Evolutionary conservation across 2,329 filamentous ascomycete species (phyloP), one percentile per base, ranked within the genome.

Genomic region (Corynespora cassiicola): DNA sequence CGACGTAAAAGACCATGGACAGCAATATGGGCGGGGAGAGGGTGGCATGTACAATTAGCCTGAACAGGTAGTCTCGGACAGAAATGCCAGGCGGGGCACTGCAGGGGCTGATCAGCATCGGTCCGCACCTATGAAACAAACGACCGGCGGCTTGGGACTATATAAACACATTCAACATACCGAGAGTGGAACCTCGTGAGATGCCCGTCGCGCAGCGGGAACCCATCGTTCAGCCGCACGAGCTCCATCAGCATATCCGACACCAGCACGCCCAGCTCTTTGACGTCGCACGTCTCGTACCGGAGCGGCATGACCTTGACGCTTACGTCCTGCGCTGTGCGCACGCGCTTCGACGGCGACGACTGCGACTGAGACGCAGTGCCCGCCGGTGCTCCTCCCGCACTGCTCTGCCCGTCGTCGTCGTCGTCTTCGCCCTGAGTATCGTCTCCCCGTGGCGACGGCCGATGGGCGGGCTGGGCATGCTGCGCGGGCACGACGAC

Each of bases 1-100:
- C 94, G 59, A 99, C 97, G 62, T 97, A 99, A 65, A 95, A 99
- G 40, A 99, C 94, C 90, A 99, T 97, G 55, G 91, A 94, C 22
- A 99, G 81, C n/a, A 99, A 78, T 33, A 99, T 86, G 1, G 94
- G 92, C 9, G 94, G 91, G 6, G 90, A 90, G 3, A 99, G 78
- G 0, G 92, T 96, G 17, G 94, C 94, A 66, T 99, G 94, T 42
- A 90, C 90, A 16, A 95, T 94, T 41, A 99, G 78, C 48, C 94
- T 86, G 59, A 94, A 88, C 22, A 99, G 80, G 65, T 99, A 99
- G 66, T 99, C 94, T 46, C 86, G 79, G 20, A 99, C 92, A 17
- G 90, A 96, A 43, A 99, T 99, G 35, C 88, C 91, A 6, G 94
- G 94, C 2, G 94, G 85, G 11, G 86, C 82, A 58, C 78, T 79